Base-by-base conservation (phyloP, 371 early-diverging fungal genomes). In the Zopfochytrium polystomum region DNA sequence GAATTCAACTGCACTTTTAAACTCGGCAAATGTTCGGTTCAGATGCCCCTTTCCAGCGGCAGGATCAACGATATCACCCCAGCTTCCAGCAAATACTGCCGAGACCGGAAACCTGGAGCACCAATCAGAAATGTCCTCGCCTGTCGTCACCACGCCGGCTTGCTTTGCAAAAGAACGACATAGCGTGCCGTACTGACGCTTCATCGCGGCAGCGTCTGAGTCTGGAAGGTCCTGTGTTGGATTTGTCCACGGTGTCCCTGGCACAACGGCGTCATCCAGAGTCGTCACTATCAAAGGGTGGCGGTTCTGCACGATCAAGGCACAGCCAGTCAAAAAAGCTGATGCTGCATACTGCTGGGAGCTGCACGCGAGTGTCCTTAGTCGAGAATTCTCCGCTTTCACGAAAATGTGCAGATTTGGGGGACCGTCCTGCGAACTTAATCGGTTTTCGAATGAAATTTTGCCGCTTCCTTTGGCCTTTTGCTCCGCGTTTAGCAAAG, bases 11-110 rank as follows among this genome's bases (percentile, higher is more conserved):
- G n/a, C n/a, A n/a, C n/a, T n/a, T n/a, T n/a, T n/a, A n/a, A 57
- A 57, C 2, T 57, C 57, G 13, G 46, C 44, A 45, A 45, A 57
- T 6, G 57, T 57, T 43, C 47, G 46, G 47, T 57, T 57, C n/a
- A 57, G 9, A 18, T 57, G 44, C 30, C n/a, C 57, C 18, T 18
- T 46, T 23, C 31, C 11, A 9, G 20, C 32, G 33, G 26, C 44
- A 44, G 23, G 1, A 5, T n/a, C 32, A 20, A 57, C 23, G 11
- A 18, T 27, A 0, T 22, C 32, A 1, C 57, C 57, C 57, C 57
- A 57, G 30, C 26, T 57, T 26, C 57, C 57, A 26, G 32, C 29
- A 57, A 57, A 57, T 11, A 31, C 57, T 1, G 57, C 44, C 11
- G 32, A 15, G 20, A 57, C 44, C 15, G 57, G 46, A 31, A 46